Base-by-base conservation (phyloP, 345 rosid species). In the Acer saccharum region DNA sequence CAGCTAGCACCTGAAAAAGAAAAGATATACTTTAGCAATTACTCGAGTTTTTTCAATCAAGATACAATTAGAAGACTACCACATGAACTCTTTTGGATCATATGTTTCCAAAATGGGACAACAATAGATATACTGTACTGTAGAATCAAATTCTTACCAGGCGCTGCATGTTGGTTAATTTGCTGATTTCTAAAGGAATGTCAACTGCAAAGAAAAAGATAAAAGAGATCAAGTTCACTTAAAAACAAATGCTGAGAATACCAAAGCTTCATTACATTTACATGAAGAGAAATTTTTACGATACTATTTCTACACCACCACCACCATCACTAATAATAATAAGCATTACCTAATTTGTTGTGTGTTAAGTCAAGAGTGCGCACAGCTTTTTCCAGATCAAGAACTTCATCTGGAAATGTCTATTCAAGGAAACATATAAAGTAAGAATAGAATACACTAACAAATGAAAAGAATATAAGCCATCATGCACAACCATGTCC, bases 301-400 rank as follows among this genome's bases (percentile, higher is more conserved):
- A 57, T 35, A 46, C 29, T 63, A 4, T 2, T 54, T 61, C 21
- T 62, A 16, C 13, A 61, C 16, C 44, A 41, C 67, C 17, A 57
- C 21, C 16, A 18, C 23, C n/a, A 18, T 11, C 17, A 54, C 6
- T 27, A 35, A 58, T 62, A 27, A 70, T 41, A 67, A 29, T 39
- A 68, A 55, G n/a, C 27, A 78, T 81, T 88, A 95, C 99, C 90
- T 80, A 95, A 76, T 84, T 89, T 93, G 81, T 95, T 95, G 87
- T 82, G 90, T 21, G 99, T 90, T 69, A 95, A 85, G 81, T 95
- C 99, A 16, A 95, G 93, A 76, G 97, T 92, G 43, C 98, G 94
- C 60, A 95, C 98, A 14, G 91, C 81, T 80, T 82, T 89, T 55
- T 87, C 96, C 71, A 95, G 85, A 62, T 84, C 89, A 79, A 95